phyloP scores from a whole-genome alignment of 768 basidiomycete genomes.

The Podaxis pistillaris region DNA sequence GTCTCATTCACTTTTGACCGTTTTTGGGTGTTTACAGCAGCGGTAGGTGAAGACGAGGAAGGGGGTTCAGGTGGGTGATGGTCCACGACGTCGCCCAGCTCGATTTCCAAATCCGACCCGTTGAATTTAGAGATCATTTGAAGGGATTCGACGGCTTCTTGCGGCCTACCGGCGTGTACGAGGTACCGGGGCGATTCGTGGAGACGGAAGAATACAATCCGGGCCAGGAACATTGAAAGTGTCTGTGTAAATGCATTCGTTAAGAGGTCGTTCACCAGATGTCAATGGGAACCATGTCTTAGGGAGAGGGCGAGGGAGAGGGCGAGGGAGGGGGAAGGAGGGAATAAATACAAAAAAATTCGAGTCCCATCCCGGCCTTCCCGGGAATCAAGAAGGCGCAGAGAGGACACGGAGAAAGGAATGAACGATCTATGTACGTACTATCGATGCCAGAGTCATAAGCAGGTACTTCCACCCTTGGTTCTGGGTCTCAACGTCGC shows the following conservation, averaged over 20 bases:
- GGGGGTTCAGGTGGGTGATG: slow-evolving; percentile 28
- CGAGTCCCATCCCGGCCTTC: neutral
- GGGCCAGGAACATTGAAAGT: slow-evolving; percentile 79
- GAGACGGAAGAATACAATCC: slow-evolving; percentile 86
- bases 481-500: slow-evolving; percentile 70
- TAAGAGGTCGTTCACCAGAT: neutral
- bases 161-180: slow-evolving; percentile 80
- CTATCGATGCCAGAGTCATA: slow-evolving; percentile 72
- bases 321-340: neutral
- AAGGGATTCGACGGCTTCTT: slow-evolving; percentile 82
- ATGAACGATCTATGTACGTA: slow-evolving; percentile 40
- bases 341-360: neutral
- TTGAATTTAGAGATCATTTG: slow-evolving; percentile 87
- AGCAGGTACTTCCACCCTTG: slow-evolving; percentile 90
- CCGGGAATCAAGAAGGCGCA: neutral
- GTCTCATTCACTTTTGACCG: slow-evolving; percentile 21
- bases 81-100: slow-evolving; percentile 67
- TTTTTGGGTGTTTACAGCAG: slow-evolving; percentile 17
- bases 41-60: slow-evolving; percentile 5
- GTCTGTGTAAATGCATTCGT: slow-evolving; percentile 51
- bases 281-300: neutral
- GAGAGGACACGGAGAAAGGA: neutral
- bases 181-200: slow-evolving; percentile 95
- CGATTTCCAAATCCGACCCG: slow-evolving; percentile 65
- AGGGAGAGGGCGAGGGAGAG: neutral